Percentiles rank a stretch among this genome's conserved stretches.
phyloP scores from a whole-genome alignment of 257 asterid genomes.

The Rehmannia glutinosa region DNA sequence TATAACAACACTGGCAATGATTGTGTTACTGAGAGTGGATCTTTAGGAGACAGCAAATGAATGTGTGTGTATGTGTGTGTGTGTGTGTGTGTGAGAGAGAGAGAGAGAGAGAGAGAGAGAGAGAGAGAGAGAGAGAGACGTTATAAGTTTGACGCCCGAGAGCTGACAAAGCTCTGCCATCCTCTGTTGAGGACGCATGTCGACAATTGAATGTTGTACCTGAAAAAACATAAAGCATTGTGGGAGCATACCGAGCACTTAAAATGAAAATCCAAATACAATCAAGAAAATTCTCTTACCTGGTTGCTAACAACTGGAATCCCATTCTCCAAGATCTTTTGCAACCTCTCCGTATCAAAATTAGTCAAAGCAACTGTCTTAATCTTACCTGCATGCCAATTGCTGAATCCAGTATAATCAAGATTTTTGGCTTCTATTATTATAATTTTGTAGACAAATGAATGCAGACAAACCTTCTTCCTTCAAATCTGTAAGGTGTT shows the following conservation, averaged over 20 bases:
- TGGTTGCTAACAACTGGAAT: constrained; percentile 97
- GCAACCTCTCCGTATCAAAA: constrained; percentile 86
- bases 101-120: constrained; percentile 18
- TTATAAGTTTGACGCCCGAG: constrained; percentile 90
- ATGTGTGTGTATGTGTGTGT: not conserved
- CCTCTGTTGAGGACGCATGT: constrained; percentile 98
- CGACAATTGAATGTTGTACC: constrained; percentile 97
- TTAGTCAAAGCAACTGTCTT: constrained; percentile 96
- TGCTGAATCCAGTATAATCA: constrained; percentile 31
- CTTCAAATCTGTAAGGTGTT: constrained; percentile 94
- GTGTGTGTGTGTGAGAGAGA: not conserved
- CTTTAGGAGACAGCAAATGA: not conserved
- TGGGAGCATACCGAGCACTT: not conserved
- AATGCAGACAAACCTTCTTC: constrained; percentile 66
- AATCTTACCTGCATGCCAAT: constrained; percentile 71
- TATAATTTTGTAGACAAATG: constrained; percentile 2
- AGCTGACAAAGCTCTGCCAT: constrained; percentile 94
- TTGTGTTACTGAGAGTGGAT: too few species aligned
- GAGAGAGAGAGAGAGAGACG: constrained; percentile 67
- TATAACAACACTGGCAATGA: too few species aligned
- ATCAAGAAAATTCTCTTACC: constrained; percentile 26
- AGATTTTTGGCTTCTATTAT: constrained; percentile 15
- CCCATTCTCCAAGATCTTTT: constrained; percentile 79
- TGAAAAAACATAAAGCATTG: constrained; percentile 32
- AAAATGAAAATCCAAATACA: not conserved